Evolutionary conservation across 352 stramenopile species (phyloP).

Genomic region (Pythium phragmitis): DNA sequence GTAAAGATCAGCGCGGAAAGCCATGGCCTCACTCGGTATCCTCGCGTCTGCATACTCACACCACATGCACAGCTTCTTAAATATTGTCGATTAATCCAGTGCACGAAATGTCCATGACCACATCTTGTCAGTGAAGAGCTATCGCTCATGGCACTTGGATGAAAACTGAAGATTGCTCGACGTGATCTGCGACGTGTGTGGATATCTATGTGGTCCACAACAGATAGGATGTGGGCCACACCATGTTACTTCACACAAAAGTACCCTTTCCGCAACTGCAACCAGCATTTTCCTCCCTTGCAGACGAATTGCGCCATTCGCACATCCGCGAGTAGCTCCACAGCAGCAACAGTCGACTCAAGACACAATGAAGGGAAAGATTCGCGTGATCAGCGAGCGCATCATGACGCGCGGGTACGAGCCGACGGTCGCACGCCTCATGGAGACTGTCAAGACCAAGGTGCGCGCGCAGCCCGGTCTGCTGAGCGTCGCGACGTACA

Average conservation of each 20-base stretch:
- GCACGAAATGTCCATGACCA: not conserved
- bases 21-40: not conserved
- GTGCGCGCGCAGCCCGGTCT: conserved; percentile 75
- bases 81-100: conserved; percentile 26
- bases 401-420: conserved; percentile 89
- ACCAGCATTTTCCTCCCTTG: not conserved
- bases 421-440: conserved; percentile 76
- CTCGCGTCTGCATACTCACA: not conserved
- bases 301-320: conserved; percentile 23
- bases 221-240: conserved; percentile 17
- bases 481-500: conserved; percentile 77
- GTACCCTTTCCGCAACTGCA: conserved; percentile 23
- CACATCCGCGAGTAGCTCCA: not conserved
- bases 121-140: no score
- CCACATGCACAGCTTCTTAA: conserved; percentile 13
- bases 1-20: conserved; percentile 23
- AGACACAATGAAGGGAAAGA: conserved; percentile 23
- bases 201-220: not conserved
- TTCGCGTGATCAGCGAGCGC: conserved; percentile 77
- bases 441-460: conserved; percentile 84
- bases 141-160: not conserved
- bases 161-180: conserved; percentile 11
- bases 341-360: not conserved
- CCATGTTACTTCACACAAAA: conserved; percentile 27
- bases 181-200: conserved; percentile 24